Conservation (phyloP, 768 basidiomycete genomes). For the Dacryopinax spathularia region DNA sequence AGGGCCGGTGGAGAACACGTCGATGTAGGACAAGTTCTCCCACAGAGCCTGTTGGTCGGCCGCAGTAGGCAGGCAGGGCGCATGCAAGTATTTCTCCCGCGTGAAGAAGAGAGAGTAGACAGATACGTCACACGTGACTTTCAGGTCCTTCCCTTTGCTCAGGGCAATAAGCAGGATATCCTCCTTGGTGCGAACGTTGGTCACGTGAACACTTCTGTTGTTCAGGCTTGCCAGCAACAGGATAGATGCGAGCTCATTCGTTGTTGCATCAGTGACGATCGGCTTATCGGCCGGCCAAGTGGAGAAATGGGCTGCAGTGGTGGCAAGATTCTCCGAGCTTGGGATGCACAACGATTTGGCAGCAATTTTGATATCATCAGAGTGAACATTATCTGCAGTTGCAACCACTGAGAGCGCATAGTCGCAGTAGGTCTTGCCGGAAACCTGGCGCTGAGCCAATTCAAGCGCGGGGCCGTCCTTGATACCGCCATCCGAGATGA, state of each 20-base stretch:
- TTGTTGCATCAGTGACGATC: slow-evolving; percentile 87
- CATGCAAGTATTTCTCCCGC: slow-evolving; percentile 52
- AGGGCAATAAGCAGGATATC: slow-evolving; percentile 83
- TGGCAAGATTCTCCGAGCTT: slow-evolving; percentile 53
- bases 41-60: slow-evolving; percentile 75
- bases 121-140: slow-evolving; percentile 92
- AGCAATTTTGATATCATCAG: slow-evolving; percentile 64
- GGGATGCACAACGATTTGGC: slow-evolving; percentile 81
- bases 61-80: slow-evolving; percentile 49
- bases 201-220: slow-evolving; percentile 75
- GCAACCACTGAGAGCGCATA: slow-evolving; percentile 73
- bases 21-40: slow-evolving; percentile 69
- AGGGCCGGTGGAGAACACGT: slow-evolving; percentile 81
- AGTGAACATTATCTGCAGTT: slow-evolving; percentile 46
- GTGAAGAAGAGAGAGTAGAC: slow-evolving; percentile 85
- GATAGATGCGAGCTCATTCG: slow-evolving; percentile 82
- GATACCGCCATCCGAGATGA: slow-evolving; percentile 48
- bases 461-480: slow-evolving; percentile 56
- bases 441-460: slow-evolving; percentile 48
- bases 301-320: slow-evolving; percentile 73
- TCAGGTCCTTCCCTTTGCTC: slow-evolving; percentile 84
- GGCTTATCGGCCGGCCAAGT: slow-evolving; percentile 83
- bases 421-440: slow-evolving; percentile 64
- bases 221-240: slow-evolving; percentile 89
- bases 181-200: slow-evolving; percentile 71